Conservation (phyloP, 495 filamentous ascomycete species). For the Penicillium argentinense region DNA sequence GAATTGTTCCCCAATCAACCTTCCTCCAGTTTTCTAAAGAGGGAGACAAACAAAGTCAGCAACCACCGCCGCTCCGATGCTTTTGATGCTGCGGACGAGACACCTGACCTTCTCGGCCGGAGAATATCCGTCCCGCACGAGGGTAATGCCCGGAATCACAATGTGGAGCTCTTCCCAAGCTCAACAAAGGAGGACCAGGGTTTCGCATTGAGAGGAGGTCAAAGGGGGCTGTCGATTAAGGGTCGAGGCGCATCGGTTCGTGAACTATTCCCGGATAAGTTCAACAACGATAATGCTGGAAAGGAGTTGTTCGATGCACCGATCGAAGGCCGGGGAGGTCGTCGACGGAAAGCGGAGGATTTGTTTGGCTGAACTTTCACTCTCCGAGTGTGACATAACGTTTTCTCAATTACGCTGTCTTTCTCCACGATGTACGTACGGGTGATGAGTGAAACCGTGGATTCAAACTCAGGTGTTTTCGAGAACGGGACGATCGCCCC, state of each 20-base stretch:
- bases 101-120: conserved; percentile 55
- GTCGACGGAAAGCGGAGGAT: conserved; percentile 50
- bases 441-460: too few species aligned
- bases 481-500: too few species aligned
- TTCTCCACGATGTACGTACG: too few species aligned
- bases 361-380: conserved; percentile 54
- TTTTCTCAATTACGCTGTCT: too few species aligned
- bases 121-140: conserved; percentile 54
- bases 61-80: conserved; percentile 67
- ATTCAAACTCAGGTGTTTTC: too few species aligned
- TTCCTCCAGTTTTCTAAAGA: conserved; percentile 47
- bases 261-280: conserved; percentile 71
- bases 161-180: conserved; percentile 43
- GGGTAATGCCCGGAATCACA: conserved; percentile 36
- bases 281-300: conserved; percentile 56
- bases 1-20: conserved; percentile 53
- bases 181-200: conserved; percentile 48
- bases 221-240: conserved; percentile 47
- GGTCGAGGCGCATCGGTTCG: conserved; percentile 53
- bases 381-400: too few species aligned
- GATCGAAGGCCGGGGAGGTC: conserved; percentile 49
- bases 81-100: conserved; percentile 63
- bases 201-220: conserved; percentile 65
- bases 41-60: conserved; percentile 61
- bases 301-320: conserved; percentile 70